Evolutionary conservation across 768 basidiomycete species (phyloP), one percentile per base, ranked within the genome.

Genomic region (Erythrobasidium yunnanense): DNA sequence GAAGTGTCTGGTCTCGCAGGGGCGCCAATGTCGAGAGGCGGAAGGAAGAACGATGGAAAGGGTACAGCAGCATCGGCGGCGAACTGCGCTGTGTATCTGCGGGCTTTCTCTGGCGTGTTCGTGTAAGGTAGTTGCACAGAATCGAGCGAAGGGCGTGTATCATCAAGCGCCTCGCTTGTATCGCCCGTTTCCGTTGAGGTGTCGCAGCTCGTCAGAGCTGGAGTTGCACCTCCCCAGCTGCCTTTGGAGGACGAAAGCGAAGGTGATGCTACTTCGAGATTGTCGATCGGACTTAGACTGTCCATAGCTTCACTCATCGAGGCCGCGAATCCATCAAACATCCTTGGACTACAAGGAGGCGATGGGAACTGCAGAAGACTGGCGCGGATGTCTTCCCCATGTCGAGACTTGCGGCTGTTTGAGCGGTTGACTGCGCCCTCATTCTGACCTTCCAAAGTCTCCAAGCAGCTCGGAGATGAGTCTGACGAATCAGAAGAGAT

Each of bases 341-440:
- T 42, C 11, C 60, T 25, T 32, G 60, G 60, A 32, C 60, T 63
- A 4, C 45, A 49, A 2, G 60, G 60, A n/a, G 60, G 60, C 22
- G 32, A 50, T 2, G 60, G 60, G 60, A 63, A 63, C 25, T 29
- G 27, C 27, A 63, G 17, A 17, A 63, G 30, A 35, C 60, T 63
- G 18, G 32, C 60, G 46, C 60, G 46, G 11, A 63, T 50, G 2
- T 51, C 47, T 5, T 33, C 32, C 35, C 57, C 27, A n/a, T n/a
- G n/a, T n/a, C n/a, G n/a, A n/a, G n/a, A n/a, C n/a, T n/a, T n/a
- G n/a, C n/a, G n/a, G n/a, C n/a, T n/a, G n/a, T n/a, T n/a, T n/a
- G n/a, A n/a, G n/a, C n/a, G n/a, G n/a, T n/a, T n/a, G n/a, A n/a
- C n/a, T n/a, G n/a, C n/a, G n/a, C n/a, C n/a, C n/a, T n/a, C n/a